A percentile compares a stretch with the other conserved stretches of the same genome.
Conservation (phyloP, 1,284 basidiomycete species). For the Cerrena zonata region DNA sequence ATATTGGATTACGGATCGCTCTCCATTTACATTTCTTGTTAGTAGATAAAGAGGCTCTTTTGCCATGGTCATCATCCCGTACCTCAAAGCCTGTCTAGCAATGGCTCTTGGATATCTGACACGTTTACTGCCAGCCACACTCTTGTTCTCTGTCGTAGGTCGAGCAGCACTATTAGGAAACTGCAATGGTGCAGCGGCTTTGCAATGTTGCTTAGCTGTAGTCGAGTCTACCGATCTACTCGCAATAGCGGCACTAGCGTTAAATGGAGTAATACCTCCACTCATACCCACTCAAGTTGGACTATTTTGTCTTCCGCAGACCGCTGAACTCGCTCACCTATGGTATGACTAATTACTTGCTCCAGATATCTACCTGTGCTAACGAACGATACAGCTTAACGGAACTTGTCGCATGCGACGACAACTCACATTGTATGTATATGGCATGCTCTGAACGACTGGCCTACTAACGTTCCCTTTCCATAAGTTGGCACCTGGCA, state of each 20-base stretch:
- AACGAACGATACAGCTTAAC: background rate
- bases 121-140: too few species aligned
- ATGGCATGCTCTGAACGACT: too few species aligned
- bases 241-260: background rate
- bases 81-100: too few species aligned
- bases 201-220: background rate
- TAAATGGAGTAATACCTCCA: too few species aligned
- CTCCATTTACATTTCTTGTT: too few species aligned
- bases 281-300: background rate
- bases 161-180: too few species aligned
- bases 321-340: background rate
- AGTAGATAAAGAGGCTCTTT: too few species aligned
- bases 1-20: too few species aligned
- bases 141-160: too few species aligned
- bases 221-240: background rate
- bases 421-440: background rate
- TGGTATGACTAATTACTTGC: background rate
- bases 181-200: background rate
- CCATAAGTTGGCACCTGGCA: background rate
- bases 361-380: background rate
- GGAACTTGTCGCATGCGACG: background rate
- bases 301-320: background rate
- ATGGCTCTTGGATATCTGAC: too few species aligned
- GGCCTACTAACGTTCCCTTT: conserved; percentile 3
- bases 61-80: too few species aligned